Evolutionary conservation across 768 basidiomycete genomes (phyloP).

Genomic region (Panellus pusillus): DNA sequence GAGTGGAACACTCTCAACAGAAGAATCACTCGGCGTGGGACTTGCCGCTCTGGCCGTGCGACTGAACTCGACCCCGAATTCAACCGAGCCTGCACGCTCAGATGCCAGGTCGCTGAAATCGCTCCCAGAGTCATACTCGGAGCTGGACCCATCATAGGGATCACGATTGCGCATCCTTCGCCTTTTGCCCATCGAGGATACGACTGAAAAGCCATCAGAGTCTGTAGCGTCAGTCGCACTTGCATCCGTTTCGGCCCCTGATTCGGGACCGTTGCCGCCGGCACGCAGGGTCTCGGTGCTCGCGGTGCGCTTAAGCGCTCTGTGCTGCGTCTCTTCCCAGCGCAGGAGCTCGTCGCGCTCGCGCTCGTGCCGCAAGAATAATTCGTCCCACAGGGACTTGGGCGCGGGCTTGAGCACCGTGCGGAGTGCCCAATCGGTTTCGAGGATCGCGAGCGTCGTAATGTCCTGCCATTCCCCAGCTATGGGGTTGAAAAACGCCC

Average conservation of each 20-base stretch:
- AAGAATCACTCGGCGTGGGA: conserved; percentile 7
- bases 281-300: conserved; percentile 44
- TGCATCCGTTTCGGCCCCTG: neutral
- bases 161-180: conserved; percentile 6
- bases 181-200: conserved; percentile 5
- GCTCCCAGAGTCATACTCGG: conserved; percentile 9
- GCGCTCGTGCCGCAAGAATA: conserved; percentile 54
- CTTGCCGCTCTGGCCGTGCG: neutral
- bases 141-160: conserved; percentile 6
- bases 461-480: conserved; percentile 56
- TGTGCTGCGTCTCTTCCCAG: conserved; percentile 42
- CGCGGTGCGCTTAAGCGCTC: conserved; percentile 30
- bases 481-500: conserved; percentile 48
- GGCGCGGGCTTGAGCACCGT: conserved; percentile 32
- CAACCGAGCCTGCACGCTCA: neutral
- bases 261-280: no score
- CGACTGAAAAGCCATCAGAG: neutral
- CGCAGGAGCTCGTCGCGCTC: conserved; percentile 57
- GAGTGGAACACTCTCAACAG: conserved; percentile 4
- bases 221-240: neutral
- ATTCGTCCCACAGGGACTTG: conserved; percentile 59
- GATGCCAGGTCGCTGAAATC: neutral
- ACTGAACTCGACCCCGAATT: neutral
- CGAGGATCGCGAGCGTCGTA: conserved; percentile 59
- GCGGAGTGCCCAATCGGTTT: conserved; percentile 56